phyloP scores from a whole-genome alignment of 805 yeast genomes.

The Nakazawaea peltata region DNA sequence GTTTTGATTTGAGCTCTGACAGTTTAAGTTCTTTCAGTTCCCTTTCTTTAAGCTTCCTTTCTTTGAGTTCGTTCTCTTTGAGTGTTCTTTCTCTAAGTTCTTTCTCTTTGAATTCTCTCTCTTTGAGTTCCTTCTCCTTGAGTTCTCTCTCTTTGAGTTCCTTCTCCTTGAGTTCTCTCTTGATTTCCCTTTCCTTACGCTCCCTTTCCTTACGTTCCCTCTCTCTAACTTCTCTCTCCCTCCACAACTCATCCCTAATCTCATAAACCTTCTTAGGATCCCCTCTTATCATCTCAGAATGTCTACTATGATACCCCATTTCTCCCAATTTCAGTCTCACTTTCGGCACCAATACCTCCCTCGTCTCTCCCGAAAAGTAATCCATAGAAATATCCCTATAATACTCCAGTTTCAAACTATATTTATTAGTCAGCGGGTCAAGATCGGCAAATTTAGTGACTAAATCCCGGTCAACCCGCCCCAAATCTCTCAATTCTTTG shows the following conservation, averaged over 20 bases:
- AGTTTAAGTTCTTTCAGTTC: not conserved
- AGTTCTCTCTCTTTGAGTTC: not conserved
- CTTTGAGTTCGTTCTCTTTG: not conserved
- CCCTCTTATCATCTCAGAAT: not conserved
- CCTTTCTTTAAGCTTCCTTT: not conserved
- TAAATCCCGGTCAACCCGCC: conserved; percentile 10
- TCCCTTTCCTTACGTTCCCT: too few species aligned
- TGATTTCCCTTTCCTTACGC: too few species aligned
- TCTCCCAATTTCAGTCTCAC: not conserved
- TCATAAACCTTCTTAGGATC: not conserved
- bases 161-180: too few species aligned
- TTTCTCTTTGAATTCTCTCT: conserved; percentile 1
- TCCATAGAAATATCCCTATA: conserved; percentile 17
- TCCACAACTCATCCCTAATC: not conserved
- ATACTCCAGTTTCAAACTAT: conserved; percentile 26
- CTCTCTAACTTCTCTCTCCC: too few species aligned
- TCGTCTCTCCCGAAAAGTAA: not conserved
- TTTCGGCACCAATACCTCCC: not conserved
- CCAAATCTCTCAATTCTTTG: conserved; percentile 22
- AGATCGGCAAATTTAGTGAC: conserved; percentile 20
- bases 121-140: not conserved
- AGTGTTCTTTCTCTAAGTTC: not conserved
- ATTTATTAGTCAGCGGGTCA: conserved; percentile 2
- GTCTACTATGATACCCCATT: conserved; percentile 2
- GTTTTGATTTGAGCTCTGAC: too few species aligned